Evolutionary conservation across 139 green algal species (phyloP), one percentile per base, ranked within the genome.

Genomic region (Klebsormidium nitens): DNA sequence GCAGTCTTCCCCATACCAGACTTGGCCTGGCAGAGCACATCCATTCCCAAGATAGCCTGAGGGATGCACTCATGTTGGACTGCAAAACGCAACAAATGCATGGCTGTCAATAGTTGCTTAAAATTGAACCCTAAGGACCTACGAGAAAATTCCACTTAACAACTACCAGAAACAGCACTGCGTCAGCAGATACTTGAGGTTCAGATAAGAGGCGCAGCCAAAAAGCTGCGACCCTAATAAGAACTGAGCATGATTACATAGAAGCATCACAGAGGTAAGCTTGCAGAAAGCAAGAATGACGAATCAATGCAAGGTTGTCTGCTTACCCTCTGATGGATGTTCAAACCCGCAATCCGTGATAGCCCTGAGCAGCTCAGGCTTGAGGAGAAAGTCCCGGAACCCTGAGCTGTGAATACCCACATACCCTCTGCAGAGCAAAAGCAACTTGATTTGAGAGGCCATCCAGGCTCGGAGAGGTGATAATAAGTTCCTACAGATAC

Each of bases 1-100:
- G 94, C 95, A 1, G 95, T 99, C 88, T 99, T 99, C 46, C 95
- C 95, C 94, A 98, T 98, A 52, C 95, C 95, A 5, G 90, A 96
- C 89, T 99, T 99, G 35, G 95, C 95, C 80, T 99, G 95, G 82
- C 95, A 98, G 5, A 99, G 85, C 11, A 99, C 88, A 71, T 99
- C 95, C 86, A 95, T 91, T 44, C 95, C 93, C 48, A 97, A 81
- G 60, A 98, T 96, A 52, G 95, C 93, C 73, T 97, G 89, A 23
- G 95, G 95, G 73, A 99, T 98, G 82, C 91, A 97, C 78, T 98
- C 88, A 73, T 99, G 95, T 77, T 99, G 95, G 0, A 99, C 94
- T 98, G 91, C 71, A 63, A 8, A 28, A 52, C 5, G 8, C 37
- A 36, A 31, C n/a, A n/a, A n/a, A n/a, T n/a, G n/a, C n/a, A n/a